Evolutionary conservation across 2,329 filamentous ascomycete species (phyloP).

Genomic region (Penicillium sp.): DNA sequence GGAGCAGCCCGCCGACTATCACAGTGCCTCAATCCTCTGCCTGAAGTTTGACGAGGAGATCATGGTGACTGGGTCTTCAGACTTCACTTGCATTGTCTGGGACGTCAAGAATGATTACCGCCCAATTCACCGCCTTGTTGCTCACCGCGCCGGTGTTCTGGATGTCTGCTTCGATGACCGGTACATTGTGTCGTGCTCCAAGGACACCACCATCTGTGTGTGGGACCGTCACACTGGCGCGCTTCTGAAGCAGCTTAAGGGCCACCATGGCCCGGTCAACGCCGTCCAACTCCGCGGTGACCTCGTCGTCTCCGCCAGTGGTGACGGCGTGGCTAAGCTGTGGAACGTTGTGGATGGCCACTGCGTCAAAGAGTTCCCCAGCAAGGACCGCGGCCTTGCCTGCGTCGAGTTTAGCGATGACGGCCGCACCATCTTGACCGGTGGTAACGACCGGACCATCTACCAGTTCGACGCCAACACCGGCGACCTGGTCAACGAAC

Average conservation of each 20-base stretch:
- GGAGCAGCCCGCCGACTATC: slow-evolving; percentile 58
- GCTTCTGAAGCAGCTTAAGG: slow-evolving; percentile 75
- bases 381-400: slow-evolving; percentile 89
- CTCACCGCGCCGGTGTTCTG: slow-evolving; percentile 84
- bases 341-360: slow-evolving; percentile 92
- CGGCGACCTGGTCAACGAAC: slow-evolving; percentile 76
- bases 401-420: slow-evolving; percentile 97
- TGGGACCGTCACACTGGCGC: slow-evolving; percentile 83
- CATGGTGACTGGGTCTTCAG: slow-evolving; percentile 92
- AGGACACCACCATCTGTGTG: slow-evolving; percentile 90
- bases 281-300: slow-evolving; percentile 94
- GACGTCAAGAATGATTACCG: slow-evolving; percentile 76
- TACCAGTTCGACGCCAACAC: slow-evolving; percentile 95
- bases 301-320: slow-evolving; percentile 88
- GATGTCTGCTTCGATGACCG: slow-evolving; percentile 91
- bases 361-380: slow-evolving; percentile 85
- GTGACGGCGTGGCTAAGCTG: slow-evolving; percentile 88
- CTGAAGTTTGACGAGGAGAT: slow-evolving; percentile 92
- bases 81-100: slow-evolving; percentile 89
- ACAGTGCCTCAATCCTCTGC: slow-evolving; percentile 91
- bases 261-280: slow-evolving; percentile 91
- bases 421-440: slow-evolving; percentile 87
- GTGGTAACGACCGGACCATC: slow-evolving; percentile 93
- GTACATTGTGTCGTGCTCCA: slow-evolving; percentile 95
- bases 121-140: slow-evolving; percentile 74